Evolutionary conservation across 2,329 filamentous ascomycete species (phyloP), one percentile per base, ranked within the genome.

Genomic region (Diaporthe caulivora): DNA sequence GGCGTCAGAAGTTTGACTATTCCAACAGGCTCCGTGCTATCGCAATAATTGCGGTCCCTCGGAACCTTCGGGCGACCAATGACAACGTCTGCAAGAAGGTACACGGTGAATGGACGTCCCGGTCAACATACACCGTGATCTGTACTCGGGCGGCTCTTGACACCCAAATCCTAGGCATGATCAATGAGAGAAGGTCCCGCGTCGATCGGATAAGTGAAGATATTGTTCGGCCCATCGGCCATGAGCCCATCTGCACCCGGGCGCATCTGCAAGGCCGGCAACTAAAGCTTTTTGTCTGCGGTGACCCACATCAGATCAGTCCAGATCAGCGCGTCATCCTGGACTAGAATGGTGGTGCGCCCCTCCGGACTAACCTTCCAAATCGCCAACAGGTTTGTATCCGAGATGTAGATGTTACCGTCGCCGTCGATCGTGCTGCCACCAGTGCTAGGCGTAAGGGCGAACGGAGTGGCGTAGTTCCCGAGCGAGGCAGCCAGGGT

Each of bases 401-500:
- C 70, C 8, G 26, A 49, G 24, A 53, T 21, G 21, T 71, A 71
- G 15, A 71, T 49, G 10, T 64, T 71, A 0, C 70, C 70, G 9
- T 71, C 70, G 1, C 37, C 70, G 34, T 71, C 70, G n/a, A 71
- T 71, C 5, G 70, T 53, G 34, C 10, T 71, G 4, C 70, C 70
- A 2, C 70, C 57, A 13, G 70, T 71, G 21, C 40, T 60, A 11
- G 55, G 55, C 18, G 70, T 71, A 47, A 64, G 47, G 3, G 70
- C 70, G 3, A 64, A 49, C 2, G 70, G 70, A 9, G 44, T 51
- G 6, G 44, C 44, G 11, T 64, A 65, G 21, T 64, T 57, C 9
- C 69, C 74, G 7, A 83, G 78, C 1, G 77, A 67, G 21, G 76
- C 76, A 24, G 76, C 76, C 31, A 82, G 73, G 0, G 81, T 79